phyloP scores from a whole-genome alignment of 768 basidiomycete species.

The Lentinula detonsa region DNA sequence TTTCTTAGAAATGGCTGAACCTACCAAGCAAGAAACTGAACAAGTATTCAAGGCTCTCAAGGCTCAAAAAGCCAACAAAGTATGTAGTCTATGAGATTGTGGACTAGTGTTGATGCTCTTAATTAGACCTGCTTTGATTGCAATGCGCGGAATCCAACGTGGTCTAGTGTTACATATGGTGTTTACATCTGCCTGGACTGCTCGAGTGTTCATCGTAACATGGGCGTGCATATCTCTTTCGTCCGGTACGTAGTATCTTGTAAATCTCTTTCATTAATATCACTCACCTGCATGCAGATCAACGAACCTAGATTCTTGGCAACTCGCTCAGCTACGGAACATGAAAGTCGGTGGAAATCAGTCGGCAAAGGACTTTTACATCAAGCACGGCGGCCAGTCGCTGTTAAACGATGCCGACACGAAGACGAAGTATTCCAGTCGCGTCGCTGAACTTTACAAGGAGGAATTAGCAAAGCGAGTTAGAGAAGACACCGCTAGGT shows the following conservation, averaged over 20 bases:
- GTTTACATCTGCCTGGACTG: slow-evolving; percentile 98
- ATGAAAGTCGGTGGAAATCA: slow-evolving; percentile 97
- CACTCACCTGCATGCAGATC: slow-evolving; percentile 47
- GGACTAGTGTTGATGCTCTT: not conserved
- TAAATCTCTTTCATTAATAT: not conserved
- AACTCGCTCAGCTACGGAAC: slow-evolving; percentile 80
- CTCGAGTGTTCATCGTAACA: slow-evolving; percentile 89
- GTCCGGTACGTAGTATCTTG: slow-evolving; percentile 59
- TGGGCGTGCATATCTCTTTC: slow-evolving; percentile 98
- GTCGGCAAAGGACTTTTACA: slow-evolving; percentile 83
- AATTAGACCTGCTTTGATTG: slow-evolving; percentile 89
- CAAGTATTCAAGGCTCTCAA: slow-evolving; percentile 79
- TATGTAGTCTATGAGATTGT: slow-evolving; percentile 16
- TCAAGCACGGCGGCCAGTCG: slow-evolving; percentile 73
- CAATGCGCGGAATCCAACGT: slow-evolving; percentile 91
- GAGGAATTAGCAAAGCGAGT: slow-evolving; percentile 82
- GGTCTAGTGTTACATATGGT: slow-evolving; percentile 95
- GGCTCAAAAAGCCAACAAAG: slow-evolving; percentile 61
- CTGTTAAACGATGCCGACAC: slow-evolving; percentile 69
- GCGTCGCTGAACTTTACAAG: slow-evolving; percentile 83
- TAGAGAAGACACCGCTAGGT: slow-evolving; percentile 70
- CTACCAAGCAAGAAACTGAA: slow-evolving; percentile 82
- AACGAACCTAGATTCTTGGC: slow-evolving; percentile 95
- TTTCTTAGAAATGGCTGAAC: slow-evolving; percentile 52
- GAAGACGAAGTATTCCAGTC: slow-evolving; percentile 86